Evolutionary conservation across 139 green algal genomes (phyloP), one percentile per base, ranked within the genome.

Genomic region (Picochlorum sp.): DNA sequence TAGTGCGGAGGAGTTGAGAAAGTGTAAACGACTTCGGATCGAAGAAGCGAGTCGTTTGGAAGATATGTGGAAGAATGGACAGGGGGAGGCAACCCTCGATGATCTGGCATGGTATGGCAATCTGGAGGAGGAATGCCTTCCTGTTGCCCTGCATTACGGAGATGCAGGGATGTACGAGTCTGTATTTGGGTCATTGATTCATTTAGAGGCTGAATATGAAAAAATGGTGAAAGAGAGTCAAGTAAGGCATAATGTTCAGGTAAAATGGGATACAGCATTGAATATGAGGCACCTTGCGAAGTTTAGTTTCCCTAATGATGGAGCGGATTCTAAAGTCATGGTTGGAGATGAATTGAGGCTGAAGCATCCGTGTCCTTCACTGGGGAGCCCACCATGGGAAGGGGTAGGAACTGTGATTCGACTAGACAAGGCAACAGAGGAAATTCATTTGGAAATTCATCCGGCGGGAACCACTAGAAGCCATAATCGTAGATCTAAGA

Each of bases 121-220:
- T 21, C 30, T 80, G 51, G 81, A 95, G 55, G 84, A 89, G 18
- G 87, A 95, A 63, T 65, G 78, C 14, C 65, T 74, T 15, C 88
- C 82, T 15, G 92, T 96, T 45, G 86, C 81, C 37, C 77, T 96
- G 49, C 75, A 78, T 45, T 98, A 97, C 61, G 91, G 96, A 38
- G 92, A 98, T 61, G 89, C 88, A 3, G 88, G 90, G 50, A 74
- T 90, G 62, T 92, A 97, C 67, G 83, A 96, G 62, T 88, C 86
- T 63, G 66, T 92, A 2, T 95, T 94, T 72, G 83, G 77, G 4
- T 80, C 85, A 31, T 74, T 95, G 9, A 74, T 98, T 14, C 88
- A 95, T 75, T 73, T 96, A 58, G 93, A 98, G 66, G 93, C 91
- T 4, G 90, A 97, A 20, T 94, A 98, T 64, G 93, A 98, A 67